Base-by-base conservation (phyloP, 306 rosid genomes). In the Biancaea sappan region DNA sequence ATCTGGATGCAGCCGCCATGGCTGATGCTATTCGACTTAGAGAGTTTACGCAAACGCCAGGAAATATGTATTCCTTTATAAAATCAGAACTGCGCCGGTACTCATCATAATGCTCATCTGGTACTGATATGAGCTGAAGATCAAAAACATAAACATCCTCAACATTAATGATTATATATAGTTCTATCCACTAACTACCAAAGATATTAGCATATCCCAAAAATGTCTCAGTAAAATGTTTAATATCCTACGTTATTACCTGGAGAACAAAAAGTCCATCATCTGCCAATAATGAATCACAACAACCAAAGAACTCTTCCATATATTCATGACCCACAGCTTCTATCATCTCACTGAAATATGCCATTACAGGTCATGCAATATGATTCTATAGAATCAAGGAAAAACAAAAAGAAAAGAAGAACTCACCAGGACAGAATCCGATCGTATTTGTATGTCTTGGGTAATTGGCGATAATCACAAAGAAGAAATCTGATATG, bases 341-440 rank as follows among this genome's bases (percentile, higher is more conserved):
- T 78, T 93, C 97, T 28, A 93, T 65, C 97, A 93, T 89, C 89
- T 89, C 98, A 73, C 97, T 93, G 91, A 62, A 83, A 71, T 75
- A 83, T 71, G 43, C 34, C 61, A 32, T 31, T 51, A 46, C 26
- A 61, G 35, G 70, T 78, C 57, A 75, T 26, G 54, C n/a, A 70
- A 21, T 21, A 15, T 72, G 62, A n/a, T n/a, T n/a, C n/a, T n/a
- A n/a, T n/a, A n/a, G n/a, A n/a, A n/a, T n/a, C n/a, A n/a, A n/a
- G n/a, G n/a, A n/a, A n/a, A n/a, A n/a, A n/a, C n/a, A n/a, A n/a
- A n/a, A 68, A 48, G 28, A 9, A 57, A 61, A 62, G 1, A 38
- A n/a, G n/a, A 65, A 76, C 90, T 86, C 72, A 94, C 97, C 97
- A 89, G 21, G 96, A 88, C 82, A 91, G 86, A 19, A 94, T 89